Percentiles rank a stretch among this genome's conserved stretches.
phyloP scores from a whole-genome alignment of 345 rosid species.

The Gossypium anomalum region DNA sequence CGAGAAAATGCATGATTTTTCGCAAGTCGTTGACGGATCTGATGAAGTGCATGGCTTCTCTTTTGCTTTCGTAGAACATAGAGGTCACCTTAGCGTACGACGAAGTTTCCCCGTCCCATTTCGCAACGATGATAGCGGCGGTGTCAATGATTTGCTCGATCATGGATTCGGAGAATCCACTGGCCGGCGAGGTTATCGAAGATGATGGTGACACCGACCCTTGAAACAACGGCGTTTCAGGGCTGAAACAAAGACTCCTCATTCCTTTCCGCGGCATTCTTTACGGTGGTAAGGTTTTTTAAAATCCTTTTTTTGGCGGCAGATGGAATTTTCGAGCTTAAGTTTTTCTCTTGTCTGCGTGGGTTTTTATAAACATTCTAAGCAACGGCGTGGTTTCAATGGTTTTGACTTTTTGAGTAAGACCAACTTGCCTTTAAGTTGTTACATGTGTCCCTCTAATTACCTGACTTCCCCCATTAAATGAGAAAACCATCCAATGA shows the following conservation, averaged over 20 bases:
- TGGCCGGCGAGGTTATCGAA: background rate
- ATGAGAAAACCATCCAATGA: background rate
- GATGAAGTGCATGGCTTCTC: slow-evolving; percentile 46
- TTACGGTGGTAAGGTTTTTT: background rate
- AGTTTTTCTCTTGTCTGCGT: background rate
- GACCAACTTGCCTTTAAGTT: background rate
- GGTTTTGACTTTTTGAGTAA: background rate
- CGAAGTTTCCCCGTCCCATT: slow-evolving; percentile 37
- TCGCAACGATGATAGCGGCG: slow-evolving; percentile 29
- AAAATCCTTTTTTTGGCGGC: background rate
- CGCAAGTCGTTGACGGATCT: slow-evolving; percentile 38
- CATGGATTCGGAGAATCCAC: background rate
- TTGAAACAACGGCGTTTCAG: background rate
- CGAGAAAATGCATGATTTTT: slow-evolving; percentile 36
- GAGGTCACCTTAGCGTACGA: slow-evolving; percentile 33
- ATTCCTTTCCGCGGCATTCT: background rate
- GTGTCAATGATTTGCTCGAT: slow-evolving; percentile 22
- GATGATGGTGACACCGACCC: background rate
- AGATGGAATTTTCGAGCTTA: background rate
- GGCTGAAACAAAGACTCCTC: background rate
- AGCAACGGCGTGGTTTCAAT: background rate
- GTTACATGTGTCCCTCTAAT: background rate
- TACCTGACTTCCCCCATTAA: background rate
- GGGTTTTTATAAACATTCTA: background rate
- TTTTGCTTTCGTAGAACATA: slow-evolving; percentile 35